A percentile compares a stretch with the other conserved stretches of the same genome.
phyloP scores from a whole-genome alignment of 2,329 filamentous ascomycete genomes.

The Sphaerostilbella broomeana region DNA sequence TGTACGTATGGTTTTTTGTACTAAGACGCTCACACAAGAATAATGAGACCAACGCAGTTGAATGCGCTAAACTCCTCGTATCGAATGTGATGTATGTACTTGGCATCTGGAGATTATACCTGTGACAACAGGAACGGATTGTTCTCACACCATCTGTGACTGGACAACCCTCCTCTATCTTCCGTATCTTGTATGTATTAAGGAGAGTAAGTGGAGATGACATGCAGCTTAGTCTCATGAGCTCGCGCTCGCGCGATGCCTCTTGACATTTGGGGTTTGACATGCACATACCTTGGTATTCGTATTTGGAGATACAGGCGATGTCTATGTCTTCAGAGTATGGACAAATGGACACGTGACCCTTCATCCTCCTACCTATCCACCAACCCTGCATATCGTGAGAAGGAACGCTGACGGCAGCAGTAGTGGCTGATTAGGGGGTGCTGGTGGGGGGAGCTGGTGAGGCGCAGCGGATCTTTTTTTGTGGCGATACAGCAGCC shows the following conservation, averaged over 20 bases:
- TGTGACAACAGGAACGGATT: no score
- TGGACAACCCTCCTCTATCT: no score
- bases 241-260: no score
- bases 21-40: constrained; percentile 12
- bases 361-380: constrained; percentile 3
- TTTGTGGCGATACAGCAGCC: constrained; percentile 4
- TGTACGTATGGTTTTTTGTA: constrained; percentile 16
- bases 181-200: no score
- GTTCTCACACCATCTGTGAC: no score
- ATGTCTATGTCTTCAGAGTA: not conserved
- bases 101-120: no score
- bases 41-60: constrained; percentile 14
- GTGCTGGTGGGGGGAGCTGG: constrained; percentile 3
- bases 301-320: not conserved
- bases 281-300: no score
- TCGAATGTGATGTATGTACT: no score
- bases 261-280: no score
- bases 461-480: constrained; percentile 11
- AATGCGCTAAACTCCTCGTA: constrained; percentile 5
- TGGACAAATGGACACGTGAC: constrained; percentile 3
- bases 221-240: no score
- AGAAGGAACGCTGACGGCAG: constrained; percentile 5
- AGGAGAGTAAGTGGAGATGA: no score
- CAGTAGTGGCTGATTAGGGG: not conserved
- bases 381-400: no score